Base-by-base conservation (phyloP, 345 rosid species). In the Ceriops decandra region DNA sequence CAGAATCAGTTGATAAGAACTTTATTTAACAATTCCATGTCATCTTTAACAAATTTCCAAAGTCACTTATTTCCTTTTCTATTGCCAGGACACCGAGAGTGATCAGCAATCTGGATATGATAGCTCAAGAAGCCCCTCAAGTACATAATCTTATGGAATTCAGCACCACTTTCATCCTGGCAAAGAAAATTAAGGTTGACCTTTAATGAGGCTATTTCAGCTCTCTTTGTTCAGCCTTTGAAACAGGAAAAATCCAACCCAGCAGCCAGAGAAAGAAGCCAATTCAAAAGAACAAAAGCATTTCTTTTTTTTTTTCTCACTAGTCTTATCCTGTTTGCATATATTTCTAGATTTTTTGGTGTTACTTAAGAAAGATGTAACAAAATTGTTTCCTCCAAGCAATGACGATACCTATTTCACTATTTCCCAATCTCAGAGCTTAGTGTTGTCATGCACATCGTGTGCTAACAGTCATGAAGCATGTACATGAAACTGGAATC, bases 31-130 rank as follows among this genome's bases (percentile, higher is more conserved):
- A 56, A 38, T 56, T 61, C 21, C 47, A 47, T 59, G 30, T 46
- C 56, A 28, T 11, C 54, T 27, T 31, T 13, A 3, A 19, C 26
- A 57, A 67, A 28, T 56, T 59, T 66, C 17, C 16, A 11, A 5
- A 35, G 61, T 73, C 21, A 6, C 26, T 36, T 26, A 33, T 47
- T 35, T 56, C 36, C 22, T 24, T 49, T 32, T 65, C 9, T 4
- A 28, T 54, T 77, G 70, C 56, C 67, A 85, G 92, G 89, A 88
- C 36, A 53, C 60, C 46, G 46, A 80, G 66, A 77, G 75, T 72
- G 83, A 77, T 27, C 66, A 52, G 27, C 76, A 49, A 42, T 80
- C 80, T 61, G 78, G 75, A 68, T 74, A 36, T 60, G 80, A 77
- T 35, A 79, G 70, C 79, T 79, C 81, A 33, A 59, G 73, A 57